Evolutionary conservation across 495 filamentous ascomycete species (phyloP).

Genomic region (Penicillium pancosmium): DNA sequence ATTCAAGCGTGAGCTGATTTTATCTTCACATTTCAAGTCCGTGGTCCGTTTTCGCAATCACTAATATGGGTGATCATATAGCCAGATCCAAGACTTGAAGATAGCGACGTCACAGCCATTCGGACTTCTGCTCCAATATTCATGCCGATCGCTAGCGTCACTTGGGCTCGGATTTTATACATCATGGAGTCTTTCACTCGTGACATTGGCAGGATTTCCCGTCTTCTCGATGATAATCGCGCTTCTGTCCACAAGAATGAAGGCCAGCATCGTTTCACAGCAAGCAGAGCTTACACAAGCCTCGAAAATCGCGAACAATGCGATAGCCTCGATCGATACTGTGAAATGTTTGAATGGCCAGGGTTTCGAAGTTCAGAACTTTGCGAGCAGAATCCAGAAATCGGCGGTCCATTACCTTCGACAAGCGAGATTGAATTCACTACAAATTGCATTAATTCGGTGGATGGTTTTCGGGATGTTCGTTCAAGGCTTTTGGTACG

Average conservation of each 20-base stretch:
- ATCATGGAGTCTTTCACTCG: conserved; percentile 83
- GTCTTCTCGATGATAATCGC: conserved; percentile 62
- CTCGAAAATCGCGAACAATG: conserved; percentile 69
- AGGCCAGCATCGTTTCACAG: conserved; percentile 68
- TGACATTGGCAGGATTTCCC: conserved; percentile 78
- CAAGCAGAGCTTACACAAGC: conserved; percentile 68
- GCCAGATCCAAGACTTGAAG: conserved; percentile 83
- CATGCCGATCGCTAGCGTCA: conserved; percentile 61
- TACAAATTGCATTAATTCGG: conserved; percentile 71
- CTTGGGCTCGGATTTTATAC: conserved; percentile 72
- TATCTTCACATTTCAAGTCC: background rate
- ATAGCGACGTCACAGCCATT: conserved; percentile 76
- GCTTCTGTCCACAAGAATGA: conserved; percentile 61
- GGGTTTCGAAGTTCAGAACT: conserved; percentile 67
- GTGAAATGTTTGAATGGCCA: conserved; percentile 89
- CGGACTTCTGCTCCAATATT: conserved; percentile 65
- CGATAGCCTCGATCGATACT: conserved; percentile 75
- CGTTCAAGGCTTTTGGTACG: conserved; percentile 91
- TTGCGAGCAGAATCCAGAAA: conserved; percentile 55
- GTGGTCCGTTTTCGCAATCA: background rate
- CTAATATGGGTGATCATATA: conserved; percentile 35
- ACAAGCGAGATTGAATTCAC: conserved; percentile 67
- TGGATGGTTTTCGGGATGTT: conserved; percentile 81
- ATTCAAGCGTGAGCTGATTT: conserved; percentile 64
- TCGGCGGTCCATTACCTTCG: conserved; percentile 67